Evolutionary conservation across 2,329 filamentous ascomycete species (phyloP), one percentile per base, ranked within the genome.

Genomic region (Epichloe elymi): DNA sequence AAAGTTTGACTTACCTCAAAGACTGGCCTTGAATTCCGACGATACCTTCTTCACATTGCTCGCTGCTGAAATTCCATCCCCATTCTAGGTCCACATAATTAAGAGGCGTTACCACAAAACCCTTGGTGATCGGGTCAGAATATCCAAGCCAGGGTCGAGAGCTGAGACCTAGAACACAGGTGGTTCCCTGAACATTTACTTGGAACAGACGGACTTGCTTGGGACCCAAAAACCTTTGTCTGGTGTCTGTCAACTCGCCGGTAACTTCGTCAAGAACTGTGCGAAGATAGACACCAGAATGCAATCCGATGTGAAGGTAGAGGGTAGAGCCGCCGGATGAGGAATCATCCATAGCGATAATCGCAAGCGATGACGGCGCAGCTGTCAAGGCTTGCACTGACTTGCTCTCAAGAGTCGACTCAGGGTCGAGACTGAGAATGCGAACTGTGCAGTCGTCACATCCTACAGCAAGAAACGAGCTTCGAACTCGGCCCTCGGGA

Each of bases 61-160:
- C 88, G 63, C 90, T 95, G 66, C 87, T 91, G 64, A 98, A 97
- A 60, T 93, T 95, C 85, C 90, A 95, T 3, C 87, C 90, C 75
- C 88, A 96, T 66, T 95, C 89, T 30, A 98, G 78, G 40, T 85
- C 83, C 49, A 85, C 82, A 61, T 95, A 96, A 65, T 87, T 88
- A 33, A 99, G 71, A 0, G 94, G 93, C 1, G 91, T 96, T 58
- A 97, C 83, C 69, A 94, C 88, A 61, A 96, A 95, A 38, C 83
- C 83, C 62, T 87, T 88, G 2, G 86, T 90, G 53, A 90, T 84
- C 2, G 86, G 82, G 60, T 97, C 88, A 0, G 89, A 85, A 64
- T 97, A 97, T 42, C 90, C 91, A 4, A 99, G 75, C 90, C 91
- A 98, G n/a, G 93, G 86, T 51, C 91, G 82, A 15, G 90, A 94